Percentiles rank a stretch among this genome's conserved stretches.
These are phyloP conservation scores for Phytophthora citrophthora DNA, from an alignment of 352 stramenopile genomes.

Conservation along the genomic window DNA sequence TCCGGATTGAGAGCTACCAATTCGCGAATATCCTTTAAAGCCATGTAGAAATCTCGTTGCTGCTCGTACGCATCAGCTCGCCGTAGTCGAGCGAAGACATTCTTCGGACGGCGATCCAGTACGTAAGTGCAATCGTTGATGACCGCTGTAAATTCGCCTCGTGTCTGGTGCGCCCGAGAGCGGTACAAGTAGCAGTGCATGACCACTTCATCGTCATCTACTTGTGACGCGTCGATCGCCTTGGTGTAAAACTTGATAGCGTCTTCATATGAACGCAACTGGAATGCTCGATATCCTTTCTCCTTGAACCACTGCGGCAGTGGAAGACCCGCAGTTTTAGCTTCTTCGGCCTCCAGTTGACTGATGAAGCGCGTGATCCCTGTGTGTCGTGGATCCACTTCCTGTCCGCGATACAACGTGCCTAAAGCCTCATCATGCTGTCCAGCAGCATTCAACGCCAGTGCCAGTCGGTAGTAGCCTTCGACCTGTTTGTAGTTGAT, in stretches of 20 bases:
- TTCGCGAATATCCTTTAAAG: conserved; percentile 62
- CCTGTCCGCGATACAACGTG: conserved; percentile 58
- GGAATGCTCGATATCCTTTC: conserved; percentile 93
- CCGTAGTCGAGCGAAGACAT: conserved; percentile 61
- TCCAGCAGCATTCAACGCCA: conserved; percentile 48
- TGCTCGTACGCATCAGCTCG: conserved; percentile 65
- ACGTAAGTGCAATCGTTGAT: conserved; percentile 65
- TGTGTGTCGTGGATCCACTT: conserved; percentile 51
- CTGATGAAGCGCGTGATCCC: conserved; percentile 56
- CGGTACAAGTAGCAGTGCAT: conserved; percentile 70
- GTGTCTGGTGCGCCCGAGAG: conserved; percentile 56
- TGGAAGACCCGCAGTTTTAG: conserved; percentile 38
- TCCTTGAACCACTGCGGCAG: conserved; percentile 60
- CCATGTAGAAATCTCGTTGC: conserved; percentile 63
- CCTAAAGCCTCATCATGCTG: conserved; percentile 61
- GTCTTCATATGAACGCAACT: conserved; percentile 84
- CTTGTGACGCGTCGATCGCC: conserved; percentile 67
- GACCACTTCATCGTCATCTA: conserved; percentile 55
- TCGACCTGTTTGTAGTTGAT: conserved; percentile 69
- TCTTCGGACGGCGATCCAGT: conserved; percentile 49
- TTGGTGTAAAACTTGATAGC: conserved; percentile 94
- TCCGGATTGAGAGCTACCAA: conserved; percentile 60
- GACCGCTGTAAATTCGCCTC: conserved; percentile 57
- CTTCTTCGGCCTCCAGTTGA: conserved; percentile 54
- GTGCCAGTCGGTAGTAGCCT: conserved; percentile 59